Base-by-base conservation (phyloP, 139 green algal genomes). In the Spirogloea muscicola region DNA sequence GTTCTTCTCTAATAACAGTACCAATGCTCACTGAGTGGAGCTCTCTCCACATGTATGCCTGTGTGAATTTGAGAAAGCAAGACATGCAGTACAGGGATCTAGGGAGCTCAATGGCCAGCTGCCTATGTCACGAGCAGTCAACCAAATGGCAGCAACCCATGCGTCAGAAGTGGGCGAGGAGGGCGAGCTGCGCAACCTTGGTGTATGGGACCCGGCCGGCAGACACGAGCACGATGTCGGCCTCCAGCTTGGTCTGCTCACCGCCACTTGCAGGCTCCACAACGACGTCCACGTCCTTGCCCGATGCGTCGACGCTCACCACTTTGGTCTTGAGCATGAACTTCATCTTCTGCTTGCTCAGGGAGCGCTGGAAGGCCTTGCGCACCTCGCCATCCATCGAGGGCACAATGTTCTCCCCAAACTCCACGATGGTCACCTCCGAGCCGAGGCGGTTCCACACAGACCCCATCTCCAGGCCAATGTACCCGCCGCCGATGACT, bases 351-450 rank as follows among this genome's bases (percentile, higher is more conserved):
- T 98, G 93, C 89, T 98, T 97, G 42, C 90, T 79, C 44, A 99
- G 85, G 0, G 85, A 79, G n/a, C 94, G 86, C 83, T 96, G 85
- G 82, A 97, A 97, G 2, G 61, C 55, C 25, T 85, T 87, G 2
- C 93, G 87, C 10, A 97, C 74, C 74, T 98, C 91, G 18, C 64
- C 44, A 49, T 88, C 92, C 90, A 98, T 96, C 40, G 84, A 85
- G 0, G 92, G 89, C 16, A 95, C 91, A 58, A 97, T 97, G 75
- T 75, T 81, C 70, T 93, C 84, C 41, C 89, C 65, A 80, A 92
- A 99, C 86, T 99, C 94, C 29, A 99, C 86, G 25, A 99, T 94
- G 4, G 91, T 96, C 33, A 98, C 90, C 61, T 96, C 74, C 1
- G 92, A 44, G 1, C 94, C 94, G 39, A 99, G 86, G 49, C 94